Percentiles rank a stretch among this genome's conserved stretches.
phyloP scores from a whole-genome alignment of 306 rosid species.

The Quercus robur region DNA sequence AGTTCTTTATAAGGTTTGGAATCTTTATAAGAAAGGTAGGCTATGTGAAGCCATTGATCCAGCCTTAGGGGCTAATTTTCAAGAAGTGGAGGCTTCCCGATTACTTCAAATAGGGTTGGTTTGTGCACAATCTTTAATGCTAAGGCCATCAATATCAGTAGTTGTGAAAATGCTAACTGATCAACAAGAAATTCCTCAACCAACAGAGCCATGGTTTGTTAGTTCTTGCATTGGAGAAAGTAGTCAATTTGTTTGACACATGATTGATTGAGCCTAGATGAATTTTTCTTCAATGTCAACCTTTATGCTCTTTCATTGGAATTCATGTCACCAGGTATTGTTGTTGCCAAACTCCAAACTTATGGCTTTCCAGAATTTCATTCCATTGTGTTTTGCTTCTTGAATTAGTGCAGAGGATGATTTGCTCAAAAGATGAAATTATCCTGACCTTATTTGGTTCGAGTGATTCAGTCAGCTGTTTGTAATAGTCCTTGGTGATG shows the following conservation, averaged over 20 bases:
- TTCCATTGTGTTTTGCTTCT: too few species aligned
- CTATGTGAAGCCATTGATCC: slow-evolving; percentile 37
- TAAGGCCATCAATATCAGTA: slow-evolving; percentile 43
- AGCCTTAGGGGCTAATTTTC: slow-evolving; percentile 21
- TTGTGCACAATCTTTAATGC: slow-evolving; percentile 43
- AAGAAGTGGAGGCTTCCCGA: slow-evolving; percentile 30
- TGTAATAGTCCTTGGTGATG: not conserved
- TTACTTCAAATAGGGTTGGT: slow-evolving; percentile 48
- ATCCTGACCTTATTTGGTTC: too few species aligned
- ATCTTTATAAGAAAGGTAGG: slow-evolving; percentile 27
- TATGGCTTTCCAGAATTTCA: not conserved
- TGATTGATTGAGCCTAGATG: slow-evolving; percentile 43
- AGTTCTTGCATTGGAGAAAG: slow-evolving; percentile 11
- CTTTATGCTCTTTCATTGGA: not conserved
- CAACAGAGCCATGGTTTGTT: slow-evolving; percentile 45
- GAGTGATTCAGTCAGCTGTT: too few species aligned
- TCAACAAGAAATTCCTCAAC: slow-evolving; percentile 34
- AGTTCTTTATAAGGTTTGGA: slow-evolving; percentile 35
- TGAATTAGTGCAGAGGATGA: not conserved
- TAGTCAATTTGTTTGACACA: not conserved
- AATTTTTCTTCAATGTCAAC: not conserved
- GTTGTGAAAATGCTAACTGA: slow-evolving; percentile 39
- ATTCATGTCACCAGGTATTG: not conserved
- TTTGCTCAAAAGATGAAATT: not conserved
- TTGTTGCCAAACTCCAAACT: not conserved